phyloP scores from a whole-genome alignment of 2,329 filamentous ascomycete genomes.

The Pestalotiopsis sp. region DNA sequence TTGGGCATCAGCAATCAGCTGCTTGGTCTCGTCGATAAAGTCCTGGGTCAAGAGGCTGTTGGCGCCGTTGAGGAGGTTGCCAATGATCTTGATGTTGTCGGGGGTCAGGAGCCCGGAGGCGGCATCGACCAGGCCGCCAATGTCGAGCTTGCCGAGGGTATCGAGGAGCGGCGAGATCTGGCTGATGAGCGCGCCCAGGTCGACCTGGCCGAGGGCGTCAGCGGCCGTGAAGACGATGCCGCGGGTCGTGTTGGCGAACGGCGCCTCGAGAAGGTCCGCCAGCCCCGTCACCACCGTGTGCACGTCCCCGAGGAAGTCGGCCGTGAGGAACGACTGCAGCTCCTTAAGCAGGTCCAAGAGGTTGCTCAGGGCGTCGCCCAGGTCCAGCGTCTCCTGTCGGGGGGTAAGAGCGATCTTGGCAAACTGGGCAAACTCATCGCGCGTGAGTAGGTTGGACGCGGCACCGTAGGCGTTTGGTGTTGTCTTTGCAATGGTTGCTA shows the following conservation, averaged over 20 bases:
- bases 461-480: background rate
- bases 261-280: conserved; percentile 14
- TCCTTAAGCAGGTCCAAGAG: conserved; percentile 15
- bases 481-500: background rate
- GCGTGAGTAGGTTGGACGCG: background rate
- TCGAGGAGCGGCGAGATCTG: background rate
- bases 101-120: background rate
- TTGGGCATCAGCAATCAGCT: background rate
- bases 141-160: conserved; percentile 3
- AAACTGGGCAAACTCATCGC: background rate
- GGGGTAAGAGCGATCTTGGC: background rate
- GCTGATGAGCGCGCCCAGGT: background rate
- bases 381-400: background rate
- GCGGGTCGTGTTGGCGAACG: conserved; percentile 42
- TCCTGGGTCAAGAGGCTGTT: conserved; percentile 5
- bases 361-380: conserved; percentile 1
- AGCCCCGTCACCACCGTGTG: conserved; percentile 12
- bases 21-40: conserved; percentile 1
- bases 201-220: conserved; percentile 8
- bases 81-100: conserved; percentile 4
- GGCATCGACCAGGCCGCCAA: conserved; percentile 1
- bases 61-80: conserved; percentile 1
- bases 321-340: conserved; percentile 1
- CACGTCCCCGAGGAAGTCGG: conserved; percentile 15
- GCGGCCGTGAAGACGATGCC: conserved; percentile 46